Conservation (phyloP, 495 filamentous ascomycete species). For the Daldinia vernicosa region DNA sequence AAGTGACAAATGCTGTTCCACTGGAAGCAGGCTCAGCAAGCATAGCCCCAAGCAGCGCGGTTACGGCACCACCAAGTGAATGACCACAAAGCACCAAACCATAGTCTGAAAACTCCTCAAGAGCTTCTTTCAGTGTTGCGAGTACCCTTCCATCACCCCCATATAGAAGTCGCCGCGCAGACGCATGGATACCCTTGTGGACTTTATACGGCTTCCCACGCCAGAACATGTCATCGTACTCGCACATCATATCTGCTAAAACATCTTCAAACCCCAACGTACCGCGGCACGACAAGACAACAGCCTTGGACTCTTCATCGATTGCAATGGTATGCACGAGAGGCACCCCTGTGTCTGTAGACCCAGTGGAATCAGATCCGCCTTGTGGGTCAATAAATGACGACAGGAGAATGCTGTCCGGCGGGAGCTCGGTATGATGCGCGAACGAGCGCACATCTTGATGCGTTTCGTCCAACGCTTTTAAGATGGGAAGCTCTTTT, state of each 20-base stretch:
- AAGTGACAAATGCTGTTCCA: constrained; percentile 57
- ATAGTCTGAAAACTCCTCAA: constrained; percentile 76
- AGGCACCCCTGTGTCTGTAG: constrained; percentile 77
- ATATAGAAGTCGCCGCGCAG: constrained; percentile 73
- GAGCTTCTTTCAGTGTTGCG: constrained; percentile 71
- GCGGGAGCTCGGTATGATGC: constrained; percentile 71
- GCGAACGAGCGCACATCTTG: constrained; percentile 77
- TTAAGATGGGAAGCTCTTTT: constrained; percentile 56
- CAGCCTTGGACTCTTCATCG: constrained; percentile 79
- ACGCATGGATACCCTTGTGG: constrained; percentile 85
- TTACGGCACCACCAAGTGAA: constrained; percentile 79
- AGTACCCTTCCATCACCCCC: constrained; percentile 72
- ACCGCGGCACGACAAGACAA: constrained; percentile 78
- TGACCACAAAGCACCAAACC: constrained; percentile 81
- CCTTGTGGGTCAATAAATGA: constrained; percentile 81
- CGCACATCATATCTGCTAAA: constrained; percentile 82
- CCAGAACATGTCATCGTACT: constrained; percentile 77
- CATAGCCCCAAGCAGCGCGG: constrained; percentile 76
- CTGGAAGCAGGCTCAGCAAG: constrained; percentile 67
- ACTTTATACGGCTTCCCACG: constrained; percentile 74
- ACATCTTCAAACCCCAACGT: constrained; percentile 85
- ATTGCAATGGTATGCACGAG: constrained; percentile 81
- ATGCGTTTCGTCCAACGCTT: constrained; percentile 62
- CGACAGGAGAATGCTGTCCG: constrained; percentile 74
- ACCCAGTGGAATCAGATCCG: constrained; percentile 74